phyloP scores from a whole-genome alignment of 257 asterid genomes.

The Petunia secreta region DNA sequence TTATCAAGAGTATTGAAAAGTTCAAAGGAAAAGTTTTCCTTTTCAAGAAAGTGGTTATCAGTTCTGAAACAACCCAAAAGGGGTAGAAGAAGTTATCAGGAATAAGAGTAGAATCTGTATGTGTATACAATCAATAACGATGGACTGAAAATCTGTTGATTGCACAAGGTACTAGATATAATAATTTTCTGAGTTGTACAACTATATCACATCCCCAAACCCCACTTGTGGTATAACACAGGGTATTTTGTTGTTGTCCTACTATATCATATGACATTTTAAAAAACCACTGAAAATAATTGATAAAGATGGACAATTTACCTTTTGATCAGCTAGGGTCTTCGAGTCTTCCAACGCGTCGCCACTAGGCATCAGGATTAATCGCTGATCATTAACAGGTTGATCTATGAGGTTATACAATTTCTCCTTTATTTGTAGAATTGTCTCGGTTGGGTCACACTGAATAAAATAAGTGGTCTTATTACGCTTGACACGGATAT shows the following conservation, averaged over 20 bases:
- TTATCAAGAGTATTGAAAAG: neutral
- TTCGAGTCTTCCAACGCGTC: conserved; percentile 79
- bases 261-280: neutral
- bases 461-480: conserved; percentile 88
- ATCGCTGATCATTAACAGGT: conserved; percentile 69
- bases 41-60: conserved; percentile 8
- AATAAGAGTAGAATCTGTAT: conserved; percentile 2
- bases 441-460: conserved; percentile 83
- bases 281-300: neutral
- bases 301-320: conserved; percentile 28
- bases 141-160: conserved; percentile 14
- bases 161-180: neutral
- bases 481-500: conserved; percentile 88
- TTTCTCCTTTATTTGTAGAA: conserved; percentile 80
- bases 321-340: conserved; percentile 93
- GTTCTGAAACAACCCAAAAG: neutral
- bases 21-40: neutral
- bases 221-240: no score
- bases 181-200: conserved; percentile 12
- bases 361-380: conserved; percentile 56
- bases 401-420: conserved; percentile 78
- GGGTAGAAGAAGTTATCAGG: neutral
- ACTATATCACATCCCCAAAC: neutral
- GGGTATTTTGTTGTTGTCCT: neutral
- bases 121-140: neutral